Evolutionary conservation across 805 yeast genomes (phyloP).

Genomic region (Candida stauntonica): DNA sequence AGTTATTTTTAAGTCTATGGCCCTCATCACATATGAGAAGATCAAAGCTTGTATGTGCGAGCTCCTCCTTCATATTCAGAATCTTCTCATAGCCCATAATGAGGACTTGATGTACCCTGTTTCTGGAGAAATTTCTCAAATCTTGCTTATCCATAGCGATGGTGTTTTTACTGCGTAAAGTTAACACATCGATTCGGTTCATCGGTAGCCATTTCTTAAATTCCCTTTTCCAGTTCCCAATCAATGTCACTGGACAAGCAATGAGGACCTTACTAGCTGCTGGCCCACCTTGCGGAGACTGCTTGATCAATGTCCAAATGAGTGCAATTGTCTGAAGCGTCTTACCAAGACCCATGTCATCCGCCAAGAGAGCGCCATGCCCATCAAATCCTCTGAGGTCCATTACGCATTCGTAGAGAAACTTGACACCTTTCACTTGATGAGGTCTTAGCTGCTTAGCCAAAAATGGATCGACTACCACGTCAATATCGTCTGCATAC

Average conservation of each 20-base stretch:
- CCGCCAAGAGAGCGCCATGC: conserved; percentile 82
- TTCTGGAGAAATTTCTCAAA: conserved; percentile 37
- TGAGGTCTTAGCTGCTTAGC: conserved; percentile 65
- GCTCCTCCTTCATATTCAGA: conserved; percentile 46
- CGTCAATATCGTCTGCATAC: conserved; percentile 33
- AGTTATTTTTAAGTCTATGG: conserved; percentile 74
- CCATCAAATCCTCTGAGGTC: conserved; percentile 51
- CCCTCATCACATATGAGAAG: conserved; percentile 88
- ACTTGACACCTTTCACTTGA: conserved; percentile 79
- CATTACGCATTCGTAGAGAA: conserved; percentile 79
- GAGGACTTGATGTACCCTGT: conserved; percentile 75
- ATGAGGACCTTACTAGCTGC: conserved; percentile 59
- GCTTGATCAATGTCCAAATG: conserved; percentile 73
- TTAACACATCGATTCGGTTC: conserved; percentile 56
- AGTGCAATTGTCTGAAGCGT: conserved; percentile 81
- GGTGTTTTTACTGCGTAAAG: conserved; percentile 46
- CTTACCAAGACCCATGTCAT: conserved; percentile 95
- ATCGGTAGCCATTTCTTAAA: conserved; percentile 79
- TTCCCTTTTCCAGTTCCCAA: conserved; percentile 84
- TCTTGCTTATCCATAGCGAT: conserved; percentile 43
- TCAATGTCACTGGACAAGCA: conserved; percentile 88
- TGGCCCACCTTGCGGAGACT: conserved; percentile 46
- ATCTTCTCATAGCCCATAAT: conserved; percentile 87
- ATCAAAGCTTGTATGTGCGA: conserved; percentile 45
- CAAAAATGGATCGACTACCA: conserved; percentile 58